Base-by-base conservation (phyloP, 805 yeast species). In the Ogataea trehalophila region DNA sequence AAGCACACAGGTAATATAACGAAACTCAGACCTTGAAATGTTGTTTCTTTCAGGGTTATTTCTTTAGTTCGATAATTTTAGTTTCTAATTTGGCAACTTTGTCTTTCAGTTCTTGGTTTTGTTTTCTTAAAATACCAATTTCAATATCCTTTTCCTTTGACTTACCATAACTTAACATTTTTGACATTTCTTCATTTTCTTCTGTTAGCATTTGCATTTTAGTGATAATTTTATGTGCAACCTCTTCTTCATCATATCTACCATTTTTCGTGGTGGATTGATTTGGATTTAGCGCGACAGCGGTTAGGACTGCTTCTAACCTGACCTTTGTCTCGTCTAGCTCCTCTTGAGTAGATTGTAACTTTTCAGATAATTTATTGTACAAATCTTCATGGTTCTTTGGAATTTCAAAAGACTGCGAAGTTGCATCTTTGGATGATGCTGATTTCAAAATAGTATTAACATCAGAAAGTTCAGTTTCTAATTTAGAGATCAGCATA, bases 141-240 rank as follows among this genome's bases (percentile, higher is more conserved):
- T 85, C 88, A 38, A 87, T 77, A 48, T 82, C 78, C 51, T 80
- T 70, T 57, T 87, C 88, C 58, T 83, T 84, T 39, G 86, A 75
- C 60, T 82, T 81, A n/a, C 95, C 88, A 63, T 75, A 83, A 53
- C 90, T 81, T 11, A 87, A 63, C 82, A 86, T 80, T 56, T 79
- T 79, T 51, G 83, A 74, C 67, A 88, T 72, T 52, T 75, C 81
- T 48, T 81, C 82, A 60, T 88, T 88, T 60, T 88, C 95, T 41
- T 74, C 76, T 17, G 79, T 79, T 49, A 88, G 66, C 48, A 75
- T 68, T 45, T 78, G 77, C 53, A 88, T 57, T 56, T 86, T 80
- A 37, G 75, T 73, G 37, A 87, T 71, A 49, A 87, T 78, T 56
- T 83, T 82, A 60, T 87, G 94, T 14, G 91, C 81, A 41, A 86